Percentiles rank a stretch among this genome's conserved stretches.
These are phyloP conservation scores for Colletotrichum sp. DNA, from an alignment of 2,329 filamentous ascomycete species.

Conservation along the genomic window DNA sequence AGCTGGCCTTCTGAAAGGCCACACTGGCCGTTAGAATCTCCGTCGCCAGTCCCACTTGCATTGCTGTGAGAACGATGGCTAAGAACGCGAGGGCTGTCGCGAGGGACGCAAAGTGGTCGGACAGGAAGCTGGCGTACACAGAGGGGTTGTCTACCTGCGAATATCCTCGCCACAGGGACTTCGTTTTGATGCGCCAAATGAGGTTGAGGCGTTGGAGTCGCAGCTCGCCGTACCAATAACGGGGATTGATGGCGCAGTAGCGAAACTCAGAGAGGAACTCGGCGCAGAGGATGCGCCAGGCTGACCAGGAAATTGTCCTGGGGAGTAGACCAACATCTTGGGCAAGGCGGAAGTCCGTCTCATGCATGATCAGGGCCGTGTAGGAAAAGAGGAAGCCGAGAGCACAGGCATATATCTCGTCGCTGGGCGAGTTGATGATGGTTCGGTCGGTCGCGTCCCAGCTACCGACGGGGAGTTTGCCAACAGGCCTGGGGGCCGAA, in stretches of 20 bases:
- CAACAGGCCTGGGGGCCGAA: rapidly evolving
- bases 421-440: too few relatives aligned
- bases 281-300: neutral
- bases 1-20: neutral
- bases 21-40: rapidly evolving
- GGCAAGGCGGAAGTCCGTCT: neutral
- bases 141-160: neutral
- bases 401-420: neutral
- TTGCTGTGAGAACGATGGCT: rapidly evolving
- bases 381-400: neutral
- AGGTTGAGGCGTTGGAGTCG: neutral
- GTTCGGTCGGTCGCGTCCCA: too few relatives aligned
- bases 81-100: neutral
- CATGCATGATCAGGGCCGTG: neutral
- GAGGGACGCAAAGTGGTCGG: neutral
- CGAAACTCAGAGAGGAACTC: neutral
- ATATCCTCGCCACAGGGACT: rapidly evolving
- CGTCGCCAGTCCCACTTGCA: neutral
- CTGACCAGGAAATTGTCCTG: neutral
- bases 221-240: neutral
- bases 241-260: neutral
- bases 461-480: neutral
- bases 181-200: neutral
- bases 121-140: neutral
- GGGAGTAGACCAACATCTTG: neutral